Base-by-base conservation (phyloP, 768 basidiomycete genomes). In the Leucosporidium yakuticum region DNA sequence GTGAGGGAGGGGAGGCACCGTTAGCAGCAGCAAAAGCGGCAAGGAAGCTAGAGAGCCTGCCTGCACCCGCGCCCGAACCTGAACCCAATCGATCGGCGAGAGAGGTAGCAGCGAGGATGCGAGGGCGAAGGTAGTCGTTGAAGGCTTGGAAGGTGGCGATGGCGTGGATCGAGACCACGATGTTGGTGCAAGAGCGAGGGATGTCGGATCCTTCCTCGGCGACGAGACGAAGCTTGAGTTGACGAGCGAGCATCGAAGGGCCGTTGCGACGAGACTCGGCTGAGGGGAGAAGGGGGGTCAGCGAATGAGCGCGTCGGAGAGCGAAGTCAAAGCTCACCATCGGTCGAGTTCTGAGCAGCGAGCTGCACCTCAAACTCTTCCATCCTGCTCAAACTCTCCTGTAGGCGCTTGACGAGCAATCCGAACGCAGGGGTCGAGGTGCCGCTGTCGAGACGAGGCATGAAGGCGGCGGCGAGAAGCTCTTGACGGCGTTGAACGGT, bases 131-230 rank as follows among this genome's bases (percentile, higher is more conserved):
- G 77, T 97, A 99, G 78, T 96, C 94, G 75, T 96, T 91, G 36
- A 98, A 83, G 1, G 95, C 93, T 77, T 96, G 92, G 84, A 98
- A 92, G 1, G 93, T 97, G 1, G 96, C 95, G 69, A 98, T 96
- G 9, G 94, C 95, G 77, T 98, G 95, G 69, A 98, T 98, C 11
- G 94, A 97, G 27, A 98, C 90, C 49, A 92, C 90, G 76, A 98
- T 90, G 73, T 91, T 93, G 21, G 76, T 76, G 62, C 79, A 80
- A 75, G 88, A 88, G 63, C 88, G 86, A 23, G 96, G 95, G 27
- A 95, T 84, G 72, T 93, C 92, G 0, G 89, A 85, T 44, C 89
- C 90, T 62, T 96, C 91, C 15, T 87, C 87, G 1, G 93, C 91
- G n/a, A 90, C 83, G 21, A 99, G 81, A 27, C 91, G 87, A 19